Evolutionary conservation across 805 yeast species (phyloP).

Genomic region (Wickerhamomyces sydowiorum): DNA sequence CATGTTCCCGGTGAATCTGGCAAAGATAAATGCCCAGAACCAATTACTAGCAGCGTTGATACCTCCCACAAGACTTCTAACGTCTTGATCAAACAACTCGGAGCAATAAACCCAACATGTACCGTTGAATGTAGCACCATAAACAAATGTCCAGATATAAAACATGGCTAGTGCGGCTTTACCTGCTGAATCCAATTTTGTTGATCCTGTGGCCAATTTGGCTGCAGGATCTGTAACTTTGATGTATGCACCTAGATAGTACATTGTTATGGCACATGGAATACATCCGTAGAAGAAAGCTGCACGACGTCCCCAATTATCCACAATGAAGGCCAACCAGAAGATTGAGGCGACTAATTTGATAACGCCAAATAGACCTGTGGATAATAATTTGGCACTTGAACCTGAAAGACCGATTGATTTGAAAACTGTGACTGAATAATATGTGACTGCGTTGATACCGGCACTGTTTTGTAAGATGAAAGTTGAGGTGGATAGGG

Average conservation of each 20-base stretch:
- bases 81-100: conserved; percentile 11
- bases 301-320: conserved; percentile 11
- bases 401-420: conserved; percentile 42
- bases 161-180: conserved; percentile 12
- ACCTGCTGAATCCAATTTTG: conserved; percentile 13
- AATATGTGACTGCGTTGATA: conserved; percentile 45
- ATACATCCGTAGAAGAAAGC: conserved; percentile 7
- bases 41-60: conserved; percentile 12
- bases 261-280: conserved; percentile 10
- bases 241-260: conserved; percentile 14
- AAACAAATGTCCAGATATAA: conserved; percentile 14
- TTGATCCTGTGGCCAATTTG: not conserved
- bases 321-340: conserved; percentile 13
- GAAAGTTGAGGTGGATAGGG: conserved; percentile 34
- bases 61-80: conserved; percentile 7
- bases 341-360: conserved; percentile 36
- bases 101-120: conserved; percentile 17
- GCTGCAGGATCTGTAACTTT: conserved; percentile 6
- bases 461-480: conserved; percentile 42
- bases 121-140: conserved; percentile 12
- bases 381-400: conserved; percentile 39
- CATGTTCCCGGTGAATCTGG: conserved; percentile 13
- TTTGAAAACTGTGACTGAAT: conserved; percentile 44
- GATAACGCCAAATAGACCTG: conserved; percentile 47
- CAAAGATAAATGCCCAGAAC: conserved; percentile 16